Evolutionary conservation across 805 yeast species (phyloP), one percentile per base, ranked within the genome.

Genomic region (Suhomyces canberraensis): DNA sequence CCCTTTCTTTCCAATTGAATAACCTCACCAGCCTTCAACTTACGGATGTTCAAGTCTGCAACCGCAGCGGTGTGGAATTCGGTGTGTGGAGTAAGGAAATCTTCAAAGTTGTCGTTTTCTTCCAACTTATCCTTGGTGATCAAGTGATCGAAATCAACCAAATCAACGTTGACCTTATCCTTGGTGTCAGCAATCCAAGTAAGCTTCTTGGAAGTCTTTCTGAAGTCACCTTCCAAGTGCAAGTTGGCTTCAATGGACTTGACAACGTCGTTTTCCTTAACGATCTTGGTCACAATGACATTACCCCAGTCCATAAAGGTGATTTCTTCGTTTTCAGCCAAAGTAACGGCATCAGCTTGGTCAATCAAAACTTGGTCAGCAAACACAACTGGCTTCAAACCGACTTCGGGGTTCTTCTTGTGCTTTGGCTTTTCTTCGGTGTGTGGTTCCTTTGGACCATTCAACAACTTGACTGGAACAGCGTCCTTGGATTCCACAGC

Each of bases 401-500:
- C 61, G 14, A 56, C 53, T 4, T 47, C 60, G 1, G 58, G 51
- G 51, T 56, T 56, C 53, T 56, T 56, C 53, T 56, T 56, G 52
- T 56, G 61, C 47, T 52, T 54, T 4, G 61, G 60, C 43, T 44
- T 52, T 18, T 53, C 48, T 41, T 56, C 61, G 17, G 45, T 29
- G 31, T 33, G 25, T 4, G 48, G 41, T 15, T 45, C 42, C 11
- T 47, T 48, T 8, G 60, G 60, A n/a, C 52, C 58, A 36, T 49
- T 47, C 29, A 39, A 29, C 38, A 93, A 65, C 46, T 67, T 75
- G 41, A 93, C 76, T 35, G 75, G 73, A 39, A 89, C 95, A 31
- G 83, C 85, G 48, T 86, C 70, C 43, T 70, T 59, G 31, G 65
- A 58, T 28, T 73, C 76, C 33, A 90, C 75, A 39, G 96, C 95